These are phyloP conservation scores for Bocquillonia castaneifolia DNA, from an alignment of 441 rosid genomes.

Conservation along the genomic window DNA sequence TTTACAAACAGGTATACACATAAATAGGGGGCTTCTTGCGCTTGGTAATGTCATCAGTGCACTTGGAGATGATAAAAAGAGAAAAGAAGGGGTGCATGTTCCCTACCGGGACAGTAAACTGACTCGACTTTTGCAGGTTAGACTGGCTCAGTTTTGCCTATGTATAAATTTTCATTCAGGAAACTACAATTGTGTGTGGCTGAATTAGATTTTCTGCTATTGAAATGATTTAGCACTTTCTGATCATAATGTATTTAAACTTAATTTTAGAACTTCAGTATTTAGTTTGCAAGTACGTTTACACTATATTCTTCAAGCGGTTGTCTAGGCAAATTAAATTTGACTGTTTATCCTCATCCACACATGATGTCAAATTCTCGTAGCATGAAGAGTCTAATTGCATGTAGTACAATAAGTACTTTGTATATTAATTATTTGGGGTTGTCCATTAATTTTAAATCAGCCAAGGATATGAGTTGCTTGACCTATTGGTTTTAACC, in stretches of 20 bases:
- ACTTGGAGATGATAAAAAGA: conserved; percentile 95
- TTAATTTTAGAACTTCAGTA: not conserved
- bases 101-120: conserved; percentile 99
- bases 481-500: not conserved
- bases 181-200: not conserved
- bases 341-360: not conserved
- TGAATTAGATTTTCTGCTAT: not conserved
- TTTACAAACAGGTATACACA: conserved; percentile 74
- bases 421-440: not conserved
- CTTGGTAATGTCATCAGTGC: conserved; percentile 99
- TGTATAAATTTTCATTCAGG: not conserved
- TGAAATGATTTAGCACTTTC: not conserved
- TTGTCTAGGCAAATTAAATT: not conserved
- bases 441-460: not conserved
- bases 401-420: not conserved
- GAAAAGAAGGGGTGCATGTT: conserved; percentile 89
- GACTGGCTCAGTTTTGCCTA: conserved; percentile 16
- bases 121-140: conserved; percentile 93
- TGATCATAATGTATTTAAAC: not conserved
- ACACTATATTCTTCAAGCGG: not conserved
- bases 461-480: not conserved
- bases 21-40: conserved; percentile 95
- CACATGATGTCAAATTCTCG: not conserved
- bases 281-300: not conserved
- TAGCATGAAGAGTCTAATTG: not conserved